A percentile compares a stretch with the other conserved stretches of the same genome.
Evolutionary conservation across 352 stramenopile species (phyloP).

Genomic region (Pythium myriotylum): DNA sequence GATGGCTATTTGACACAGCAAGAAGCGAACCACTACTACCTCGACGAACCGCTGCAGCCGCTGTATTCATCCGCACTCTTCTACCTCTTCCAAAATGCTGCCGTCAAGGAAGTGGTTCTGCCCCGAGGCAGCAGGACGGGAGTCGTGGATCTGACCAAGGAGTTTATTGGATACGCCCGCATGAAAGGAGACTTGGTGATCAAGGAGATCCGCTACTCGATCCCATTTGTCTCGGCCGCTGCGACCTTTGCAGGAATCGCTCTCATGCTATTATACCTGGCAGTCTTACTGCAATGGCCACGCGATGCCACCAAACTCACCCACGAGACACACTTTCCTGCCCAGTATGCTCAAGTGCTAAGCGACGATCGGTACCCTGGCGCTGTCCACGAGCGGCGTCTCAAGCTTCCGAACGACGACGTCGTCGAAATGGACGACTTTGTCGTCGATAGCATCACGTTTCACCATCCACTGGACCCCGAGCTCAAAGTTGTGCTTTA

Average conservation of each 20-base stretch:
- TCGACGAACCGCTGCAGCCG: slow-evolving; percentile 41
- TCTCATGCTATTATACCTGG: slow-evolving; percentile 34
- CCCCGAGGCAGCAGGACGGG: background rate
- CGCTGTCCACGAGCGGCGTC: slow-evolving; percentile 6
- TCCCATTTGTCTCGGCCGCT: slow-evolving; percentile 40
- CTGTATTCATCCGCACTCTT: slow-evolving; percentile 56
- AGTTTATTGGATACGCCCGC: slow-evolving; percentile 27
- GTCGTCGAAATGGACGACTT: slow-evolving; percentile 24
- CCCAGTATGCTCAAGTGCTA: slow-evolving; percentile 35
- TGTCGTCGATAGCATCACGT: slow-evolving; percentile 17
- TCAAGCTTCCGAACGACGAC: slow-evolving; percentile 17
- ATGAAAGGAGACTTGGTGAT: slow-evolving; percentile 41
- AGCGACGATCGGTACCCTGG: slow-evolving; percentile 43
- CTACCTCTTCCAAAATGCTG: slow-evolving; percentile 52
- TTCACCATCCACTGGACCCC: slow-evolving; percentile 12
- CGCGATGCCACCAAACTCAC: slow-evolving; percentile 37
- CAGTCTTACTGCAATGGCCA: slow-evolving; percentile 35
- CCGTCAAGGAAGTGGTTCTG: slow-evolving; percentile 26
- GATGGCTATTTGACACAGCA: slow-evolving; percentile 49
- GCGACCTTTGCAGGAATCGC: slow-evolving; percentile 42
- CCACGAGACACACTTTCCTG: slow-evolving; percentile 27
- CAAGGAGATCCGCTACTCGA: slow-evolving; percentile 54
- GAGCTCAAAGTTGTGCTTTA: slow-evolving; percentile 1
- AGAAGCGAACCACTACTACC: slow-evolving; percentile 48
- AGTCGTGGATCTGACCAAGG: slow-evolving; percentile 3